phyloP scores from a whole-genome alignment of 208 protist genomes.

The Acanthamoeba sp. region DNA sequence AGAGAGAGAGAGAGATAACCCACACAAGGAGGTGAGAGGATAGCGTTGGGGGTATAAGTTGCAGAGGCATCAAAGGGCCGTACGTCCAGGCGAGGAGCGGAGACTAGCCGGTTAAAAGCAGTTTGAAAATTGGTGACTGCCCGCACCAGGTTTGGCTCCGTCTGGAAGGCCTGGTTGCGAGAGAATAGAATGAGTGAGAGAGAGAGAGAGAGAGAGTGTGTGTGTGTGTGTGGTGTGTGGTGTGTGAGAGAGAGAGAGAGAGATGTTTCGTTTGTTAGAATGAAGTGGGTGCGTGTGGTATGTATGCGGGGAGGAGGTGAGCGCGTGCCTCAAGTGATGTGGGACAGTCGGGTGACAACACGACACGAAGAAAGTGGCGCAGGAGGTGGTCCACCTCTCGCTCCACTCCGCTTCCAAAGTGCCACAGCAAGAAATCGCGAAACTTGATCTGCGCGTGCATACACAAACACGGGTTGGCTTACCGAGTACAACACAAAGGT shows the following conservation, averaged over 20 bases:
- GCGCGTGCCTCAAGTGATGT: conserved; percentile 1
- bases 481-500: not conserved
- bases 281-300: not conserved
- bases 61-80: no score
- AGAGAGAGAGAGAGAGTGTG: not conserved
- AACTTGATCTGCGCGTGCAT: not conserved
- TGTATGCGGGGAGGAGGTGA: not conserved
- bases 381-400: conserved; percentile 47
- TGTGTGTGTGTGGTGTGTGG: not conserved
- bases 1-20: not conserved
- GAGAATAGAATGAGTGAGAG: not conserved
- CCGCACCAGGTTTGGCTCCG: not conserved
- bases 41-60: no score
- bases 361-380: not conserved
- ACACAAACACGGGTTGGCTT: not conserved
- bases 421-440: conserved; percentile 18
- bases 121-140: not conserved
- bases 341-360: conserved; percentile 9
- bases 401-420: conserved; percentile 42
- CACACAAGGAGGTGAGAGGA: no score
- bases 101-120: not conserved
- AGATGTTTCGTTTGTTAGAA: not conserved
- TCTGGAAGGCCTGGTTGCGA: not conserved
- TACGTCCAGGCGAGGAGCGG: conserved; percentile 1
- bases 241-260: no score